phyloP scores from a whole-genome alignment of 2,329 filamentous ascomycete genomes.

The Penicillium brasilianum region DNA sequence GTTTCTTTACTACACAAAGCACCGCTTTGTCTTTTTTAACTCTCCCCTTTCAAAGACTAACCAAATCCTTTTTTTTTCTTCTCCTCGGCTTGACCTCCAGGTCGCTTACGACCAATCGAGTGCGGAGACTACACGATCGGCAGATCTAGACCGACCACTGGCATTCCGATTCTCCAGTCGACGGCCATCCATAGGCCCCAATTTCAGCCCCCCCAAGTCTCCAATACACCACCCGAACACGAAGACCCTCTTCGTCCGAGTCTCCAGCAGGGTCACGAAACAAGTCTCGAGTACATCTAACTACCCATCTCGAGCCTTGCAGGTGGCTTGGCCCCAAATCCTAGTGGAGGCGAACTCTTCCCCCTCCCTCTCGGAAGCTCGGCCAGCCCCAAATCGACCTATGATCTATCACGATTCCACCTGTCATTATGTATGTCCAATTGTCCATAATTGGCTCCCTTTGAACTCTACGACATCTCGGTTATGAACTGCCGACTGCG shows the following conservation, averaged over 20 bases:
- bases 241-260: neutral
- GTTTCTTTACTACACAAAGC: too few relatives aligned
- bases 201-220: neutral
- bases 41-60: slow-evolving; percentile 1
- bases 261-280: too few relatives aligned
- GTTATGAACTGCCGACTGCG: neutral
- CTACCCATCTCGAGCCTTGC: slow-evolving; percentile 2
- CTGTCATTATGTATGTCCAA: neutral
- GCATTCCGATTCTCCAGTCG: slow-evolving; percentile 4
- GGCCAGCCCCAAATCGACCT: neutral
- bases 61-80: neutral
- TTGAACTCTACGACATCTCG: neutral
- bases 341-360: neutral
- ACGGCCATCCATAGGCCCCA: neutral
- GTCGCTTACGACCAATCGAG: neutral
- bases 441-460: neutral
- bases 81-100: neutral
- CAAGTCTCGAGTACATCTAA: neutral
- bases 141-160: slow-evolving; percentile 29
- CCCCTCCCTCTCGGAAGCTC: too few relatives aligned
- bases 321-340: slow-evolving; percentile 2
- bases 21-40: too few relatives aligned
- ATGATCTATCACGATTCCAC: neutral
- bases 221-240: neutral
- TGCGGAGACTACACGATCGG: slow-evolving; percentile 27